phyloP scores from a whole-genome alignment of 352 stramenopile species.

The Phytophthora chlamydospora region DNA sequence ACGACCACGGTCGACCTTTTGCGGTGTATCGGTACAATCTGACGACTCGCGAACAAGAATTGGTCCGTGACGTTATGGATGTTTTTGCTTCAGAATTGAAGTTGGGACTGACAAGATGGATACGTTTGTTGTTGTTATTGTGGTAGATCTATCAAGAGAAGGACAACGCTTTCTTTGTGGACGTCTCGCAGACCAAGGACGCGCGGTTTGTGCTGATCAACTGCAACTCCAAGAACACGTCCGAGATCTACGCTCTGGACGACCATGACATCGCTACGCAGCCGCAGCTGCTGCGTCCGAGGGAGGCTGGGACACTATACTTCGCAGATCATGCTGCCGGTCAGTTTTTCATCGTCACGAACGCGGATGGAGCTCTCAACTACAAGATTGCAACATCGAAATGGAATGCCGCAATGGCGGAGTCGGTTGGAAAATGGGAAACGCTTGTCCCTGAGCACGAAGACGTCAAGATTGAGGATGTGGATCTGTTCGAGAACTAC shows the following conservation, averaged over 20 bases:
- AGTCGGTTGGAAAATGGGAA: constrained; percentile 35
- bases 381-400: constrained; percentile 72
- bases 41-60: constrained; percentile 45
- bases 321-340: constrained; percentile 82
- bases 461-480: constrained; percentile 88
- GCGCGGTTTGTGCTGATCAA: constrained; percentile 82
- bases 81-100: constrained; percentile 17
- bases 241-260: constrained; percentile 77
- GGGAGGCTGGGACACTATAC: constrained; percentile 74
- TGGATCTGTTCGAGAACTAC: constrained; percentile 84
- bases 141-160: constrained; percentile 77
- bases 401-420: constrained; percentile 3
- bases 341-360: constrained; percentile 85
- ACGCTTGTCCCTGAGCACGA: constrained; percentile 57
- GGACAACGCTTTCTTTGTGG: constrained; percentile 82
- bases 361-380: constrained; percentile 70
- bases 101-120: constrained; percentile 15
- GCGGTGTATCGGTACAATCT: constrained; percentile 72
- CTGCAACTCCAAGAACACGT: constrained; percentile 88
- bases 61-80: constrained; percentile 46
- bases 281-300: constrained; percentile 53
- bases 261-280: constrained; percentile 25
- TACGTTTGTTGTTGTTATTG: constrained; percentile 1
- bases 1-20: constrained; percentile 63
- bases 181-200: constrained; percentile 88